Conservation (phyloP, 306 rosid species). For the Astragalus glycyphyllos region DNA sequence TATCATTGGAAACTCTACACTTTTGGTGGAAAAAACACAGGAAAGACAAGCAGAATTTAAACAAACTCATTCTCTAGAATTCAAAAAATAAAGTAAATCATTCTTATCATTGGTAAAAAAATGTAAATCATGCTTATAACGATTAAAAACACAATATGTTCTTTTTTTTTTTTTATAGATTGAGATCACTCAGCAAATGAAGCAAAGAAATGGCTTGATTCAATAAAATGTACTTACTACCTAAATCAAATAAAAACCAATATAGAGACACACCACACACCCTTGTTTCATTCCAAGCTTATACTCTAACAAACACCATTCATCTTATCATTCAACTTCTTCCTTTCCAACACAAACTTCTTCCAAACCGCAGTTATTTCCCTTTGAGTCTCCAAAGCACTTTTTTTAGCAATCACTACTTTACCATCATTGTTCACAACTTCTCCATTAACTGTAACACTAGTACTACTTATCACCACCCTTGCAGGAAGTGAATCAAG, state of each 20-base stretch:
- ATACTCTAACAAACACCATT: conserved; percentile 65
- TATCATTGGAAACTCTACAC: too few species aligned
- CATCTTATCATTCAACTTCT: conserved; percentile 74
- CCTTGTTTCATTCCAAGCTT: background rate
- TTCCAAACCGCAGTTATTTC: conserved; percentile 80
- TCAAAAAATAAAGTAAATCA: conserved; percentile 7
- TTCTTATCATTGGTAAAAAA: too few species aligned
- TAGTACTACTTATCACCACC: conserved; percentile 45
- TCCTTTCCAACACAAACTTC: conserved; percentile 79
- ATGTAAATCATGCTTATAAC: too few species aligned
- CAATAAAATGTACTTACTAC: conserved; percentile 19
- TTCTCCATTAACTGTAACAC: conserved; percentile 21
- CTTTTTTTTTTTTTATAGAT: conserved; percentile 13
- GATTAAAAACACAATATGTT: background rate
- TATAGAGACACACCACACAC: conserved; percentile 1
- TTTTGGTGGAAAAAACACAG: background rate
- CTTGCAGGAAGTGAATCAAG: conserved; percentile 67
- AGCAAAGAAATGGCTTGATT: conserved; percentile 26
- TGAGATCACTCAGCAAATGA: conserved; percentile 1
- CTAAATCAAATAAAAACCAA: conserved; percentile 8
- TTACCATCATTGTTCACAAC: conserved; percentile 27
- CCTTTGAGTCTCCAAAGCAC: conserved; percentile 61
- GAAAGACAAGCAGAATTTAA: background rate
- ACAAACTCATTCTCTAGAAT: conserved; percentile 2
- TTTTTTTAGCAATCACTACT: conserved; percentile 55